Evolutionary conservation across 225 moss, liverwort and hornwort species (phyloP).

Genomic region (Pseudisothecium myosuroides): DNA sequence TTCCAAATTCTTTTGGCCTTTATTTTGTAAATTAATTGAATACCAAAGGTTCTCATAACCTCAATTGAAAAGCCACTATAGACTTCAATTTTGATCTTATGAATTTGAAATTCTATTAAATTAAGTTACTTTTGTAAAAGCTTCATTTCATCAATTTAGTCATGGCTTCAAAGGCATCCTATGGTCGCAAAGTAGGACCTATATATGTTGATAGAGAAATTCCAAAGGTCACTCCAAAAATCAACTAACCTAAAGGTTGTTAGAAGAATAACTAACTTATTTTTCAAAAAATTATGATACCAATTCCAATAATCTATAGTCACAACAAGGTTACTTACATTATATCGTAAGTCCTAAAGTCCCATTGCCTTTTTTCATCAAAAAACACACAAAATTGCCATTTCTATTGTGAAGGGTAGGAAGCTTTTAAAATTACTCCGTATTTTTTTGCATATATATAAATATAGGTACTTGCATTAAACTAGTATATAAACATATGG

Average conservation of each 20-base stretch:
- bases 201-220: not conserved
- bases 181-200: not conserved
- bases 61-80: not conserved
- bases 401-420: not conserved
- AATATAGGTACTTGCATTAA: not conserved
- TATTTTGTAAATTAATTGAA: not conserved
- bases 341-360: not conserved
- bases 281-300: not conserved
- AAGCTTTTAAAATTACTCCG: accelerated
- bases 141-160: not conserved
- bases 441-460: not conserved
- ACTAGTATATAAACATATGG: not conserved
- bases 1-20: not conserved
- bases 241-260: not conserved
- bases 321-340: too few relatives aligned
- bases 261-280: not conserved
- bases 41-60: not conserved
- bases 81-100: not conserved
- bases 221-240: not conserved
- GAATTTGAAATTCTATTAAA: not conserved
- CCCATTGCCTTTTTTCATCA: not conserved
- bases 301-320: not conserved
- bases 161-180: accelerated
- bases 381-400: not conserved
- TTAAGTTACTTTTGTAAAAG: accelerated